Percentiles rank a stretch among this genome's conserved stretches.
Evolutionary conservation across 129 eudicot genomes (phyloP).

Genomic region (Tagetes erecta): DNA sequence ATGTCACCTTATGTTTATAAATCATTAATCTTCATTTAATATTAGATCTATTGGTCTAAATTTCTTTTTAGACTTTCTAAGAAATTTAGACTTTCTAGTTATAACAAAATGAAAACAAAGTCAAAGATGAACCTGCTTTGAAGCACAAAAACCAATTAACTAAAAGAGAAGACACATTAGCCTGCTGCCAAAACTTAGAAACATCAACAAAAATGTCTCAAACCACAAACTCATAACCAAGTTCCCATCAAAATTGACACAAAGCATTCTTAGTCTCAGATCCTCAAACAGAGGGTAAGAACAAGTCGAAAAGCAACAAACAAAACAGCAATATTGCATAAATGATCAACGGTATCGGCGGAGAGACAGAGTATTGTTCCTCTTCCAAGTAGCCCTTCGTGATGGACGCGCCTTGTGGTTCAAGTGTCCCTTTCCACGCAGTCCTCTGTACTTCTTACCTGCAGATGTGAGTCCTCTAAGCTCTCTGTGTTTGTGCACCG

Average conservation of each 20-base stretch:
- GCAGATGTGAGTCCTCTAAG: slow-evolving; percentile 79
- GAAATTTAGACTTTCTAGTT: not conserved
- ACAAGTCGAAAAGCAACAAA: slow-evolving; percentile 6
- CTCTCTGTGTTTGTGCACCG: slow-evolving; percentile 76
- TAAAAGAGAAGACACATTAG: not conserved
- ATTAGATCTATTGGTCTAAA: too few species aligned
- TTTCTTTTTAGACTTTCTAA: too few species aligned
- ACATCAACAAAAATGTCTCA: not conserved
- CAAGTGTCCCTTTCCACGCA: slow-evolving; percentile 79
- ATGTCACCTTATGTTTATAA: too few species aligned
- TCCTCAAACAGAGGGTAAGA: slow-evolving; percentile 19
- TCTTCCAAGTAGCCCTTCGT: slow-evolving; percentile 91
- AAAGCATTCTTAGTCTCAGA: slow-evolving; percentile 16
- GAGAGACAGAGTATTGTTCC: slow-evolving; percentile 80
- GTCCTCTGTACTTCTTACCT: slow-evolving; percentile 85
- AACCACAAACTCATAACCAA: not conserved
- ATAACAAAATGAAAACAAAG: not conserved
- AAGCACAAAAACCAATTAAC: not conserved
- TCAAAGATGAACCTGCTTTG: not conserved
- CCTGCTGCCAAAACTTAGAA: not conserved
- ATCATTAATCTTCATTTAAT: too few species aligned
- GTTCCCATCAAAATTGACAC: slow-evolving; percentile 27
- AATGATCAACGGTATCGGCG: slow-evolving; percentile 69
- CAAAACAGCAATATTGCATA: not conserved
- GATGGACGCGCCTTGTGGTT: slow-evolving; percentile 80